Base-by-base conservation (phyloP, 2,329 filamentous ascomycete genomes). In the Exophiala phaeomuriformis region DNA sequence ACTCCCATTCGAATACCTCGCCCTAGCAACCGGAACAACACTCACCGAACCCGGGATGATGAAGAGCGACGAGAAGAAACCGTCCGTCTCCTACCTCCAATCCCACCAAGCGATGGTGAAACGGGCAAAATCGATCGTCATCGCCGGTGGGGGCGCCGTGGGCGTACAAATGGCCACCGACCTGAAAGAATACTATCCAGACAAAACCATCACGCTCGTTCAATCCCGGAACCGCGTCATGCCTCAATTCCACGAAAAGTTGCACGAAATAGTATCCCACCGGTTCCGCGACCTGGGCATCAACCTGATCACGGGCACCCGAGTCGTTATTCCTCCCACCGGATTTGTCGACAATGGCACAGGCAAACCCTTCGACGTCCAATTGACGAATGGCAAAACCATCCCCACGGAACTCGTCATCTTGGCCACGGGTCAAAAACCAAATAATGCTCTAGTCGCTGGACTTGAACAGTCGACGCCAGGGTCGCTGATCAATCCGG, bases 11-110 rank as follows among this genome's bases (percentile, higher is more conserved):
- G 77, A 75, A 19, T 80, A 74, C 55, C 67, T 82, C 4, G 69
- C 81, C n/a, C 65, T 84, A 8, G 78, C 80, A 0, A 83, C 80
- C 0, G 81, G 81, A 0, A 72, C 76, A 0, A 56, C 56, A 69
- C 62, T 50, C 27, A 8, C 43, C 7, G 43, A 33, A 30, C 32
- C 48, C 33, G 27, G 51, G 33, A 29, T 46, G 33, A 31, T 39
- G 7, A 39, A 42, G 27, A 19, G 53, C 5, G 51, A 55, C 6
- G 57, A 59, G 30, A 51, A 50, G 28, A 9, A 33, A 3, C 47
- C 51, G 10, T 56, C 49, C 3, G 52, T 55, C 27, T 4, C 28
- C 12, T 56, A 60, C 32, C 41, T 61, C 19, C 45, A 36, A 10
- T 33, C 28, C 4, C 48, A 57, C 10, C 59, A 61, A 40, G 62